These are phyloP conservation scores for Hyparrhenia diplandra DNA, from an alignment of 176 grass and related monocot genomes.

Conservation along the genomic window DNA sequence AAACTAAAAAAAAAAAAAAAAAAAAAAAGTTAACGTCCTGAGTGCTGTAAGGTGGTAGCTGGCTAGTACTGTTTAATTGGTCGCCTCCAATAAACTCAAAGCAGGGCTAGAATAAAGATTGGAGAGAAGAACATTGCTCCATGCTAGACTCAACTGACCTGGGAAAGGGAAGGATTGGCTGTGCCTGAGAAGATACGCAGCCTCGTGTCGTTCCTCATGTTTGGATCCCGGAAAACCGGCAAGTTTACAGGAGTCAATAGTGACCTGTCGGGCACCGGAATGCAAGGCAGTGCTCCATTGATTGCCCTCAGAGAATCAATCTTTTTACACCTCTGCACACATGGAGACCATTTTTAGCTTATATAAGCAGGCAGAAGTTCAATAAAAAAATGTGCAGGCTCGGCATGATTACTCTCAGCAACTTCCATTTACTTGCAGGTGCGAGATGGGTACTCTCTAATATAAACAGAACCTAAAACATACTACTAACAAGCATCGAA, in stretches of 20 bases:
- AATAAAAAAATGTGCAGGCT: neutral
- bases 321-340: slow-evolving; percentile 61
- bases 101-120: neutral
- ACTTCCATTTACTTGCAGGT: neutral
- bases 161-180: slow-evolving; percentile 67
- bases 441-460: neutral
- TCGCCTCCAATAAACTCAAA: neutral
- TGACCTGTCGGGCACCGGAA: slow-evolving; percentile 27
- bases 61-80: neutral
- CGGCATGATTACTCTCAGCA: neutral
- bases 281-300: slow-evolving; percentile 45
- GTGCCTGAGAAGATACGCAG: slow-evolving; percentile 95
- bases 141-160: slow-evolving; percentile 42
- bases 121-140: neutral
- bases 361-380: neutral
- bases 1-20: too few species aligned
- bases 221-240: slow-evolving; percentile 28
- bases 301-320: slow-evolving; percentile 52
- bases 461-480: neutral
- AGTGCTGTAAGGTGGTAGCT: neutral
- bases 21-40: neutral
- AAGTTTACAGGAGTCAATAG: slow-evolving; percentile 30
- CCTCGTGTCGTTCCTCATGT: slow-evolving; percentile 54
- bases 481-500: neutral
- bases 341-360: neutral